These are phyloP conservation scores for Coemansia sp. DNA, from an alignment of 192 early-diverging fungal species.

Conservation along the genomic window DNA sequence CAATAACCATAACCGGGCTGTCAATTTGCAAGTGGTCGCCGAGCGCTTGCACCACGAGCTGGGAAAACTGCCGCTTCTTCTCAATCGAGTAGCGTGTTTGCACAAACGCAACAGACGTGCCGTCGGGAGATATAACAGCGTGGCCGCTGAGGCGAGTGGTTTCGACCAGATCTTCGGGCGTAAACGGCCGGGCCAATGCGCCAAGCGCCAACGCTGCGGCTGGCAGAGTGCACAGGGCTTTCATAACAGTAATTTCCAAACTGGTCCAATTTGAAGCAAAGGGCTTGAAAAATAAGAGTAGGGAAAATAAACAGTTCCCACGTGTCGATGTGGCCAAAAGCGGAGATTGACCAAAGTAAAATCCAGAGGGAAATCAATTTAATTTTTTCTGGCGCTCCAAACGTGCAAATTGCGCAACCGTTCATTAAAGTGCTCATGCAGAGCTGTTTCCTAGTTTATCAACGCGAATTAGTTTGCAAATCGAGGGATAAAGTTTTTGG, in stretches of 20 bases:
- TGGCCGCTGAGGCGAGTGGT: slow-evolving; percentile 59
- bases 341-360: too few relatives aligned
- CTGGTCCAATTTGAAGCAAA: too few relatives aligned
- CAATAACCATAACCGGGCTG: slow-evolving; percentile 10
- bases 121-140: slow-evolving; percentile 58
- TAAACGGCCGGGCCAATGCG: slow-evolving; percentile 48
- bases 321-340: too few relatives aligned
- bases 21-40: neutral
- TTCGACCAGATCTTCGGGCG: slow-evolving; percentile 64
- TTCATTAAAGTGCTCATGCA: too few relatives aligned
- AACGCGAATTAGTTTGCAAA: too few relatives aligned
- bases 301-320: too few relatives aligned
- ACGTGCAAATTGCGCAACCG: too few relatives aligned
- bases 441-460: too few relatives aligned
- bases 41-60: slow-evolving; percentile 41
- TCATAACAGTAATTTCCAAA: neutral
- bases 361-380: too few relatives aligned
- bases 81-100: slow-evolving; percentile 63
- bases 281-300: neutral
- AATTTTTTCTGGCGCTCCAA: too few relatives aligned
- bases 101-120: slow-evolving; percentile 57
- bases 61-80: slow-evolving; percentile 56
- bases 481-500: too few relatives aligned
- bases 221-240: slow-evolving; percentile 20
- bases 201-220: slow-evolving; percentile 22